phyloP scores from a whole-genome alignment of 2,329 filamentous ascomycete genomes.

The Periconia macrospinosa region DNA sequence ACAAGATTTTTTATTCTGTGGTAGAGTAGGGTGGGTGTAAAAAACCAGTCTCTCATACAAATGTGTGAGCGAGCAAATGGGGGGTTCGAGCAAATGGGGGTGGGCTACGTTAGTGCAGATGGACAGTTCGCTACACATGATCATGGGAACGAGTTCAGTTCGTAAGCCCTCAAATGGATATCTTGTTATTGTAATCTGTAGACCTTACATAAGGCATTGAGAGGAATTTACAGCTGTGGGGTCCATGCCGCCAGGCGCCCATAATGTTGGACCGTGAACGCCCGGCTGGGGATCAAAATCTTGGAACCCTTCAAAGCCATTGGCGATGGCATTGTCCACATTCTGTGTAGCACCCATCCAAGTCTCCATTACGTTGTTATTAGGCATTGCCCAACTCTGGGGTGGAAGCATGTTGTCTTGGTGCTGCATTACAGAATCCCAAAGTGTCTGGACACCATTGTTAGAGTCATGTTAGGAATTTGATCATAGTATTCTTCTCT shows the following conservation, averaged over 20 bases:
- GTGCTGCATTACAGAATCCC: slow-evolving; percentile 17
- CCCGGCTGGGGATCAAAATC: slow-evolving; percentile 2
- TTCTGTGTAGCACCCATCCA: slow-evolving; percentile 12
- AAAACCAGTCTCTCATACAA: too few species aligned
- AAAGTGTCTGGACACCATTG: slow-evolving; percentile 10
- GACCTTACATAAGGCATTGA: neutral
- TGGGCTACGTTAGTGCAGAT: too few species aligned
- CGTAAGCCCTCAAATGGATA: too few species aligned
- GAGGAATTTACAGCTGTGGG: neutral
- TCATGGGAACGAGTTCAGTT: too few species aligned
- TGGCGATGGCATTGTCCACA: slow-evolving; percentile 8
- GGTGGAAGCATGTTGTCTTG: slow-evolving; percentile 16
- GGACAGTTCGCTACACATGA: too few species aligned
- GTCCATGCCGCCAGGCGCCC: neutral
- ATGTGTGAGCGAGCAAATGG: too few species aligned
- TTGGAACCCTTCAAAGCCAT: slow-evolving; percentile 7
- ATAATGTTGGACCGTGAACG: slow-evolving; percentile 7
- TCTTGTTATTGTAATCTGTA: too few species aligned
- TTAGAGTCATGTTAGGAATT: neutral
- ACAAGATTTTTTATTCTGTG: too few species aligned
- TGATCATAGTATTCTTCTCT: neutral
- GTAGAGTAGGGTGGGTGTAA: too few species aligned
- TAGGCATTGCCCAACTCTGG: slow-evolving; percentile 7
- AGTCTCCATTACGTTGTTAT: slow-evolving; percentile 12
- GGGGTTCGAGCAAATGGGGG: too few species aligned